A percentile compares a stretch with the other conserved stretches of the same genome.
phyloP scores from a whole-genome alignment of 495 filamentous ascomycete species.

The Viridothelium virens region DNA sequence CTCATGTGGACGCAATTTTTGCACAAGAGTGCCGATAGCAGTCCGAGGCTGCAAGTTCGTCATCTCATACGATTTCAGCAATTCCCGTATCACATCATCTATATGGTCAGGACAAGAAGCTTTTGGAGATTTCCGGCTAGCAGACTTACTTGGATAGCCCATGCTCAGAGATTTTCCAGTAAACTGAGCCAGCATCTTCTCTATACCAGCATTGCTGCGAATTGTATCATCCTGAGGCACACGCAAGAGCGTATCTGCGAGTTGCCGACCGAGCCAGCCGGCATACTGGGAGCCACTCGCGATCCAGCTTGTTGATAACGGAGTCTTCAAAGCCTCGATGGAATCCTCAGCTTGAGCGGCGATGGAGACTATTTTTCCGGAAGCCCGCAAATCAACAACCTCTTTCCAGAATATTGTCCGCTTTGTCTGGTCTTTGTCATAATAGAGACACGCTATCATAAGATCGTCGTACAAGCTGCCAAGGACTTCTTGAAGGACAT shows the following conservation, averaged over 20 bases:
- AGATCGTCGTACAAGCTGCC: constrained; percentile 47
- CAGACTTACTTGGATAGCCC: constrained; percentile 59
- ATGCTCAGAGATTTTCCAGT: constrained; percentile 59
- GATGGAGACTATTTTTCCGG: constrained; percentile 62
- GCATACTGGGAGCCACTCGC: constrained; percentile 57
- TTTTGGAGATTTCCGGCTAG: neutral
- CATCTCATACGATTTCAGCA: neutral
- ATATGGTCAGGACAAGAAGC: neutral
- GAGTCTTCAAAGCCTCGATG: constrained; percentile 31
- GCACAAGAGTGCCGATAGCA: constrained; percentile 2
- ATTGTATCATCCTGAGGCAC: constrained; percentile 31
- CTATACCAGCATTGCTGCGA: constrained; percentile 35
- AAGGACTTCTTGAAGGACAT: constrained; percentile 49
- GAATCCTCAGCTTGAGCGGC: constrained; percentile 68
- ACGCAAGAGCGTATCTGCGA: constrained; percentile 41
- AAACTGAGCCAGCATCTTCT: constrained; percentile 52
- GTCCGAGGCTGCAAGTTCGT: neutral
- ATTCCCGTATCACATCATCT: neutral
- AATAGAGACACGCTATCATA: constrained; percentile 41
- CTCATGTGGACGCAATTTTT: constrained; percentile 7
- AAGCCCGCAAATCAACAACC: constrained; percentile 54
- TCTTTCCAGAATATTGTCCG: constrained; percentile 59
- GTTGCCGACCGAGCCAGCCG: constrained; percentile 68
- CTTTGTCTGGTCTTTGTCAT: constrained; percentile 34
- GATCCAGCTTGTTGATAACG: constrained; percentile 48